These are phyloP conservation scores for Beauveria scarabaeidicola DNA, from an alignment of 2,329 filamentous ascomycete genomes.

Conservation along the genomic window DNA sequence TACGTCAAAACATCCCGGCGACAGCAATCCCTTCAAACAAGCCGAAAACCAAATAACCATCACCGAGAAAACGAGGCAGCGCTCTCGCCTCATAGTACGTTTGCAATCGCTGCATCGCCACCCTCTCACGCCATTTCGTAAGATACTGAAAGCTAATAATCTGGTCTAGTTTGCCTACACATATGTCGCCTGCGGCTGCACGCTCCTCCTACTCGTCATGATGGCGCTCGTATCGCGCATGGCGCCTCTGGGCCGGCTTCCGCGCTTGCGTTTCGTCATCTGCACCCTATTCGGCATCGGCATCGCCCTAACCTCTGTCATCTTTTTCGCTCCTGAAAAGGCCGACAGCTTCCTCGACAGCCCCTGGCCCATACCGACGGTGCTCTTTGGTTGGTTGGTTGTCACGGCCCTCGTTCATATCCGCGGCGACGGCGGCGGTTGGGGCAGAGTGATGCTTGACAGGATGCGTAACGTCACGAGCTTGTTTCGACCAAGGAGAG, in stretches of 20 bases:
- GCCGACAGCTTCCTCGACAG: constrained; percentile 18
- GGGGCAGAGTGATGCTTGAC: constrained; percentile 11
- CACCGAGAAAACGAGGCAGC: constrained; percentile 16
- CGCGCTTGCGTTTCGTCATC: constrained; percentile 22
- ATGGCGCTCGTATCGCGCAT: constrained; percentile 24
- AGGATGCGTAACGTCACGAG: neutral
- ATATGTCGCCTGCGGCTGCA: constrained; percentile 25
- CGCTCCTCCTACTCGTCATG: constrained; percentile 24
- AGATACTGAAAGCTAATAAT: neutral
- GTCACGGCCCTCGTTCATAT: constrained; percentile 27
- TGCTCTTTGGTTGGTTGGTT: constrained; percentile 26
- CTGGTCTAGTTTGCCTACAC: constrained; percentile 25
- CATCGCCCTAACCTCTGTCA: constrained; percentile 19
- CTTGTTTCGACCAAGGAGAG: neutral
- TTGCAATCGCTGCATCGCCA: neutral
- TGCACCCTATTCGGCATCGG: constrained; percentile 23
- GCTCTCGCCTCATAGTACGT: constrained; percentile 25
- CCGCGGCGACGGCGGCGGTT: constrained; percentile 17
- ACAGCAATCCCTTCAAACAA: constrained; percentile 12
- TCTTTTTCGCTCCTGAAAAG: constrained; percentile 17
- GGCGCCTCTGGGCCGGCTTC: constrained; percentile 24
- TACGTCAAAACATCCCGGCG: constrained; percentile 14
- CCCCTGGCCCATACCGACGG: constrained; percentile 25
- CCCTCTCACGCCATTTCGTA: neutral
- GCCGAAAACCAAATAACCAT: constrained; percentile 18